Evolutionary conservation across 1,284 basidiomycete genomes (phyloP).

Genomic region (Clitocybe nebularis): DNA sequence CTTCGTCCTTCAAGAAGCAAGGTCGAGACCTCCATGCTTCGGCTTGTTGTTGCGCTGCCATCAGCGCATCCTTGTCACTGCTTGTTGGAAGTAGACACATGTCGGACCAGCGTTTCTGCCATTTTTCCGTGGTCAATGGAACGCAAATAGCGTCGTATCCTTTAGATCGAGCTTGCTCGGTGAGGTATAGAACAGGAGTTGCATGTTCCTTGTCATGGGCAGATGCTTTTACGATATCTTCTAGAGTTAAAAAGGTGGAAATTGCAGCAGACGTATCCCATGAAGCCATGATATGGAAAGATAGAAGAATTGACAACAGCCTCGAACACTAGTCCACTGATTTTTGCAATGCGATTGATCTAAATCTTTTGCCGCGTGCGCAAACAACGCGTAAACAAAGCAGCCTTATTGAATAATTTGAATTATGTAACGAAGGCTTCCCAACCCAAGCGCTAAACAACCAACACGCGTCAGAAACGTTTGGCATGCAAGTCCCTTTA

Average conservation of each 20-base stretch:
- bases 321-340: background rate
- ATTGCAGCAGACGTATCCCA: conserved; percentile 34
- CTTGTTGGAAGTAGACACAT: conserved; percentile 73
- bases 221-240: conserved; percentile 24
- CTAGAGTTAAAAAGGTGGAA: conserved; percentile 29
- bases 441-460: no score
- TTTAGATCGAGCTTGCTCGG: conserved; percentile 47
- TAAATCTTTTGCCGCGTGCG: background rate
- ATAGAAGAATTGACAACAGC: background rate
- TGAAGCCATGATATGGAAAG: conserved; percentile 20
- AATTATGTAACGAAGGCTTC: no score
- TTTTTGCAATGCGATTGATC: background rate
- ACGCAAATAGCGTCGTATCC: conserved; percentile 70
- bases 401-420: no score
- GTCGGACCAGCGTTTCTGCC: conserved; percentile 85
- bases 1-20: conserved; percentile 78
- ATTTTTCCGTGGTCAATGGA: conserved; percentile 84
- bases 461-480: background rate
- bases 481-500: conserved; percentile 17
- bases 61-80: conserved; percentile 46
- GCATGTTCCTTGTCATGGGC: conserved; percentile 15
- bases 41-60: conserved; percentile 66
- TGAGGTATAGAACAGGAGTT: conserved; percentile 48
- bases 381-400: conserved; percentile 26
- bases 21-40: conserved; percentile 88